Evolutionary conservation across 306 rosid species (phyloP).

Genomic region (Vicia villosa): DNA sequence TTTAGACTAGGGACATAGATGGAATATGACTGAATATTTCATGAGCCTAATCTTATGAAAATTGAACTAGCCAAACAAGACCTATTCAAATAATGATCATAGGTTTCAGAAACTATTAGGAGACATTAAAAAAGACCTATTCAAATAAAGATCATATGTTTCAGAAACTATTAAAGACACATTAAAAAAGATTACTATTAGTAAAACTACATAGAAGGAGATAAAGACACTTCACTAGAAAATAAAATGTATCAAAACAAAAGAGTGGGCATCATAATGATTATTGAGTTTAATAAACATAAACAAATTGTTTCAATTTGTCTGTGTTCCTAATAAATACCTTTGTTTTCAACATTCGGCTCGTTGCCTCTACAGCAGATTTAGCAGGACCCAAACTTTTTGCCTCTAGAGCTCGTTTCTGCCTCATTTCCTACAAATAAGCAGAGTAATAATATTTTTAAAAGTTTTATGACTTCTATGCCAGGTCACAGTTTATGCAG

Average conservation of each 20-base stretch:
- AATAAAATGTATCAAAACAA: neutral
- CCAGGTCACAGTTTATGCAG: neutral
- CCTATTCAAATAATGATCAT: neutral
- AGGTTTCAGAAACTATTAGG: constrained; percentile 11
- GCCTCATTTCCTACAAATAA: constrained; percentile 51
- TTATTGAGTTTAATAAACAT: neutral
- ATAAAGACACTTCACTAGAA: neutral
- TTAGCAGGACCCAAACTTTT: constrained; percentile 60
- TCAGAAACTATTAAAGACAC: constrained; percentile 1
- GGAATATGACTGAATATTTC: neutral
- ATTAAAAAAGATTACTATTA: neutral
- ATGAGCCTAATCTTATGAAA: constrained; percentile 6
- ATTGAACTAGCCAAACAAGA: constrained; percentile 7
- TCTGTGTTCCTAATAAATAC: constrained; percentile 30
- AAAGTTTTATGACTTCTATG: neutral
- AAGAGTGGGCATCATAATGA: neutral
- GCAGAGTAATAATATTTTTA: constrained; percentile 11
- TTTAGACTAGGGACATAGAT: neutral
- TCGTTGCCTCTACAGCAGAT: constrained; percentile 71
- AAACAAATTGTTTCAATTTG: constrained; percentile 5
- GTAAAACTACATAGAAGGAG: neutral
- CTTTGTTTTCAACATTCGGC: constrained; percentile 66
- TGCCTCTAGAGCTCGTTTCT: constrained; percentile 53
- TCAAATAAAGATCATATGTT: neutral
- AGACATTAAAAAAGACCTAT: neutral